Conservation (phyloP, 768 basidiomycete species). For the Glaciozyma martinii region DNA sequence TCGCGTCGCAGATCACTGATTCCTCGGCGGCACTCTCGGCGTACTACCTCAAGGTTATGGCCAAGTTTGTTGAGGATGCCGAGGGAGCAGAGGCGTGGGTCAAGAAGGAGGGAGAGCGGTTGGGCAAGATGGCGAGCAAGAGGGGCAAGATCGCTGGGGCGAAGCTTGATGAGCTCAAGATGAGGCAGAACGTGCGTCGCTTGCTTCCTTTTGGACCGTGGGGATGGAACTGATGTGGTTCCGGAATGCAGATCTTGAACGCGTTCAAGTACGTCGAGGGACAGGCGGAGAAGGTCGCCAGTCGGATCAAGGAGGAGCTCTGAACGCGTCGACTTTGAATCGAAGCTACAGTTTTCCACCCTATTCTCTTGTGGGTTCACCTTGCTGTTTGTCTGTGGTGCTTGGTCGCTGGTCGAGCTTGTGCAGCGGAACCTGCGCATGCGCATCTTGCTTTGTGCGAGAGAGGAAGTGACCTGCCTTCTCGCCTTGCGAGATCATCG, state of each 20-base stretch:
- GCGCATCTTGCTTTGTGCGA: no score
- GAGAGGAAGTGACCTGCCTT: no score
- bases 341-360: no score
- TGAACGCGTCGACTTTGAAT: not conserved
- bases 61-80: conserved; percentile 48
- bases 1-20: conserved; percentile 45
- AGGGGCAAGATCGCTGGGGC: conserved; percentile 52
- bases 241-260: conserved; percentile 6
- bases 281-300: not conserved
- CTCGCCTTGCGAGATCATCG: no score
- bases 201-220: not conserved
- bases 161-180: conserved; percentile 87
- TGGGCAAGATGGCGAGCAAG: conserved; percentile 45
- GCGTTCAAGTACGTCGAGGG: conserved; percentile 9
- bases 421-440: no score
- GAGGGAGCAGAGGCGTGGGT: conserved; percentile 51
- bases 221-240: not conserved
- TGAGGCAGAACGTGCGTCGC: conserved; percentile 66
- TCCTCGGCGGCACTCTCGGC: conserved; percentile 41
- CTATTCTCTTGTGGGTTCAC: no score
- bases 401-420: no score
- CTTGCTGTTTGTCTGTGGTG: no score
- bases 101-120: conserved; percentile 69
- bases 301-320: conserved; percentile 23
- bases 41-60: conserved; percentile 85